These are phyloP conservation scores for Irpex rosettiformis DNA, from an alignment of 1,284 basidiomycete genomes.

Conservation along the genomic window DNA sequence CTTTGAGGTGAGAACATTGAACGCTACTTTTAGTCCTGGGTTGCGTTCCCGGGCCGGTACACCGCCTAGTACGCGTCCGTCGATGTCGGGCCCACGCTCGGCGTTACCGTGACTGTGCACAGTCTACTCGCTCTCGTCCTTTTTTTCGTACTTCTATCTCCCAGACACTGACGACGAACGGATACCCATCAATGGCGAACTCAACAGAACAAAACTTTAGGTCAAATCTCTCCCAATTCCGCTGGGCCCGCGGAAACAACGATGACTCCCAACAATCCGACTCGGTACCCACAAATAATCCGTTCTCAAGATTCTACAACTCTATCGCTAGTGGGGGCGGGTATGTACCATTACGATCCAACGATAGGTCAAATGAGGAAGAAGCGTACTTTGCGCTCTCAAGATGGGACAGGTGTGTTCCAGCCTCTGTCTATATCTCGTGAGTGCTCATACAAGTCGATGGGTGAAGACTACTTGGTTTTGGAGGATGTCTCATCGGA, in stretches of 20 bases:
- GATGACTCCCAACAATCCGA: constrained; percentile 63
- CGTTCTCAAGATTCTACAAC: constrained; percentile 78
- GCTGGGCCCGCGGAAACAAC: constrained; percentile 76
- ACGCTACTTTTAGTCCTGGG: no score
- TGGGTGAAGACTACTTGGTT: constrained; percentile 77
- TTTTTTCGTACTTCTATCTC: no score
- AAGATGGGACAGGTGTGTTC: constrained; percentile 77
- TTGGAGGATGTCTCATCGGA: constrained; percentile 86
- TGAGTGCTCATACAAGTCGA: background rate
- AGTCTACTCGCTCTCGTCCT: no score
- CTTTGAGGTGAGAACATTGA: no score
- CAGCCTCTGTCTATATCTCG: background rate
- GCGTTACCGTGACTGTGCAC: no score
- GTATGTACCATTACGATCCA: constrained; percentile 88
- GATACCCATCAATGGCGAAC: background rate
- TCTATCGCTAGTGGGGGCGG: constrained; percentile 65
- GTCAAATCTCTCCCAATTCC: constrained; percentile 73
- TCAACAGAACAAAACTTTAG: constrained; percentile 64
- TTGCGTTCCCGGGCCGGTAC: no score
- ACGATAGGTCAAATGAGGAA: constrained; percentile 87
- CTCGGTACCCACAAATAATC: constrained; percentile 37
- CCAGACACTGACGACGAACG: no score
- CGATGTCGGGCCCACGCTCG: no score
- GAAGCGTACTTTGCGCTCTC: constrained; percentile 95
- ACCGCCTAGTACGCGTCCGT: no score